These are phyloP conservation scores for Erucastrum elatum DNA, from an alignment of 345 rosid species.

Conservation along the genomic window DNA sequence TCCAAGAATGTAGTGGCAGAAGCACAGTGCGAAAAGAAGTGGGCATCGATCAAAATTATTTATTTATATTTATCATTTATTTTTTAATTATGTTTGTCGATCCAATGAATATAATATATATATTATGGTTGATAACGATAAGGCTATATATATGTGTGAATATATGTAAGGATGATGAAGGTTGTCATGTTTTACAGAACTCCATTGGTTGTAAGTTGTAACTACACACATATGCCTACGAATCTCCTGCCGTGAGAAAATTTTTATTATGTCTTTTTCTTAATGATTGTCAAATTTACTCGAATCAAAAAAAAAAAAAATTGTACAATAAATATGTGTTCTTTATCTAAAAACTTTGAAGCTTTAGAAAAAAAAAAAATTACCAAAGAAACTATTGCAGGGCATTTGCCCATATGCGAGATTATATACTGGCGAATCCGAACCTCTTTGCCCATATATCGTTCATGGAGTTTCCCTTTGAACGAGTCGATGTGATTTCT, in stretches of 20 bases:
- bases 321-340: neutral
- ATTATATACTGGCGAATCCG: neutral
- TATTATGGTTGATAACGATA: slow-evolving; percentile 15
- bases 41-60: slow-evolving; percentile 25
- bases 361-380: too few relatives aligned
- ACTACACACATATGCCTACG: slow-evolving; percentile 5
- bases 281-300: neutral
- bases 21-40: slow-evolving; percentile 39
- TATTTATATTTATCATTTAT: slow-evolving; percentile 1
- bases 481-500: neutral
- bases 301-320: neutral
- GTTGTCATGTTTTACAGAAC: slow-evolving; percentile 27
- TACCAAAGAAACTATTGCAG: neutral
- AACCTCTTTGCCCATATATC: too few relatives aligned
- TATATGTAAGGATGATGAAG: slow-evolving; percentile 13
- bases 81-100: slow-evolving; percentile 29
- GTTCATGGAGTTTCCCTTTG: neutral
- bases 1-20: slow-evolving; percentile 41
- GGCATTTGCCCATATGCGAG: neutral
- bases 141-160: neutral
- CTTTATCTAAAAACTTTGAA: too few relatives aligned
- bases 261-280: neutral
- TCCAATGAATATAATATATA: slow-evolving; percentile 39
- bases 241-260: neutral
- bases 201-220: slow-evolving; percentile 9